Conservation (phyloP, 164 flowering plant species). For the Cinnamomum chago region DNA sequence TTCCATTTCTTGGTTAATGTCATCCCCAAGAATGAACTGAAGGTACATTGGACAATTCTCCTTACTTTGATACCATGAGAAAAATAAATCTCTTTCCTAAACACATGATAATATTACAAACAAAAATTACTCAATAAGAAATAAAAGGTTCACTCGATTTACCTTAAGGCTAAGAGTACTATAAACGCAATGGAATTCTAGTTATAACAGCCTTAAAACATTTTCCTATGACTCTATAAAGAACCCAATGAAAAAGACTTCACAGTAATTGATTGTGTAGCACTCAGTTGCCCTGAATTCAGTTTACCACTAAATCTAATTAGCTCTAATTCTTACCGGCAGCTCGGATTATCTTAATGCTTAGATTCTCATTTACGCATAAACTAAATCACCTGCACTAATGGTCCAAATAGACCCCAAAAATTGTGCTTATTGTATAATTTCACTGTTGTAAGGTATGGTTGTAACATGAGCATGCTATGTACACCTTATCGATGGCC, state of each 20-base stretch:
- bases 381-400: not conserved
- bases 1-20: conserved; percentile 16
- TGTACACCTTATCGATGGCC: not conserved
- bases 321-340: too few relatives aligned
- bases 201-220: too few relatives aligned
- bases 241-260: not conserved
- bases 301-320: too few relatives aligned
- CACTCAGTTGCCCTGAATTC: too few relatives aligned
- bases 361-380: not conserved
- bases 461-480: not conserved
- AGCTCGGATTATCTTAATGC: not conserved
- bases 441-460: not conserved
- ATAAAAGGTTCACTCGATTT: not conserved
- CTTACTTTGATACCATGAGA: not conserved
- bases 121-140: not conserved
- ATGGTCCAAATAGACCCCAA: not conserved
- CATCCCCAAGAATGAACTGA: conserved; percentile 14
- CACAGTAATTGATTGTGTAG: not conserved
- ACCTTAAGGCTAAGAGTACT: not conserved
- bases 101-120: not conserved
- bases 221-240: not conserved
- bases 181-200: not conserved
- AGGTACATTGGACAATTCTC: conserved; percentile 1
- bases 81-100: not conserved
- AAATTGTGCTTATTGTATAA: not conserved